Percentiles rank a stretch among this genome's conserved stretches.
These are phyloP conservation scores for Oxyria digyna DNA, from an alignment of 148 eudicot genomes.

Conservation along the genomic window DNA sequence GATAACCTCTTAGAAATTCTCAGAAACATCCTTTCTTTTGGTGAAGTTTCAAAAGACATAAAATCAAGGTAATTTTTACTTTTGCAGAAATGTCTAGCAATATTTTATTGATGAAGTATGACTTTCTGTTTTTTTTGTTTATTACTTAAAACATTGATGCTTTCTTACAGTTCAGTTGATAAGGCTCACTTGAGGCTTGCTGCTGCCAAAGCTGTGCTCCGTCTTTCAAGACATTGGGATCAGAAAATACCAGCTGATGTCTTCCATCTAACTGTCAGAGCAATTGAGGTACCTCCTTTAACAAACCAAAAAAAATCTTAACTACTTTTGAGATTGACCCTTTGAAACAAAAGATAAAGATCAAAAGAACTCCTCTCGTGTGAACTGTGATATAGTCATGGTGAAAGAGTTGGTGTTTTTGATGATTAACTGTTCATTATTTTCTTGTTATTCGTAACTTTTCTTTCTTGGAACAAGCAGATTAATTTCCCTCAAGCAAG, in stretches of 20 bases:
- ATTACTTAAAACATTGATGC: conserved; percentile 5
- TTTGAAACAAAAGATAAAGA: not conserved
- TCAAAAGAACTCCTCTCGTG: not conserved
- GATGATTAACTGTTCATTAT: not conserved
- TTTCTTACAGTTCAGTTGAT: conserved; percentile 52
- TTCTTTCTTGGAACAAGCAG: conserved; percentile 21
- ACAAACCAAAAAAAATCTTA: not conserved
- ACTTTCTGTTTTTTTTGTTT: not conserved
- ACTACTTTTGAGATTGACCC: not conserved
- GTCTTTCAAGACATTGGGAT: conserved; percentile 89
- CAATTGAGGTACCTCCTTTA: conserved; percentile 47
- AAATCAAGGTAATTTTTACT: conserved; percentile 54
- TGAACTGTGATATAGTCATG: not conserved
- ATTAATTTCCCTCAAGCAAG: conserved; percentile 63
- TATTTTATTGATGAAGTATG: conserved; percentile 1
- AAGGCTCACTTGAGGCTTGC: conserved; percentile 93
- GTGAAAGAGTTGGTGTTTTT: not conserved
- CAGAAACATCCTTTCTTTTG: conserved; percentile 55
- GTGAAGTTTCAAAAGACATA: conserved; percentile 64
- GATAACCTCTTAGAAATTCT: conserved; percentile 61
- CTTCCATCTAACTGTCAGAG: conserved; percentile 66
- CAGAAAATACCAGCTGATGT: conserved; percentile 70
- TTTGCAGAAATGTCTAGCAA: not conserved
- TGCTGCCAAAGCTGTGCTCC: conserved; percentile 89
- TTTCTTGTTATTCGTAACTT: not conserved